These are phyloP conservation scores for Filobasidium wieringae DNA, from an alignment of 768 basidiomycete species.

Conservation along the genomic window DNA sequence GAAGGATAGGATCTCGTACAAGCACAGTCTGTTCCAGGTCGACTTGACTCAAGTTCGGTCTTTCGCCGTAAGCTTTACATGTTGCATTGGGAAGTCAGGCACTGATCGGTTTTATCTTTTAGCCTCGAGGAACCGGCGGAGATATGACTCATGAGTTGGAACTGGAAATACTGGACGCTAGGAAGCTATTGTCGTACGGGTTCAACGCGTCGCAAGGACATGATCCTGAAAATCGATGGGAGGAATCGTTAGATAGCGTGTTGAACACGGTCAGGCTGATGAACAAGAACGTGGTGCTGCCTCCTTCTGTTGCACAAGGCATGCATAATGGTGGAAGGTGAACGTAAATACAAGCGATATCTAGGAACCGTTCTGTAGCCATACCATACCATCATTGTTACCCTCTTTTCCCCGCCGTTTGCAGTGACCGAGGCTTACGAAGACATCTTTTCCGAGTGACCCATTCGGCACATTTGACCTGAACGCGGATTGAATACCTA, in stretches of 20 bases:
- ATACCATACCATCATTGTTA: background rate
- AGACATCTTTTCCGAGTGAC: too few species aligned
- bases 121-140: slow-evolving; percentile 44
- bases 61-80: slow-evolving; percentile 40
- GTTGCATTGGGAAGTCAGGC: background rate
- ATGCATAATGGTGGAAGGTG: too few species aligned
- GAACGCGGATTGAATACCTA: too few species aligned
- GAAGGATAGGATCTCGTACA: slow-evolving; percentile 87
- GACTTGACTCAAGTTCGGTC: slow-evolving; percentile 79
- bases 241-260: slow-evolving; percentile 81
- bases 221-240: slow-evolving; percentile 55
- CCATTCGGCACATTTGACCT: too few species aligned
- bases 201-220: slow-evolving; percentile 50
- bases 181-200: slow-evolving; percentile 54
- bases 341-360: too few species aligned
- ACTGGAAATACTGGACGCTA: slow-evolving; percentile 62
- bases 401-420: too few species aligned
- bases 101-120: too few species aligned
- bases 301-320: too few species aligned
- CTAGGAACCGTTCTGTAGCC: too few species aligned
- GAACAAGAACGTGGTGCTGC: slow-evolving; percentile 51
- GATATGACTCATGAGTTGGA: slow-evolving; percentile 70
- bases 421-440: too few species aligned
- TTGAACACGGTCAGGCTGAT: slow-evolving; percentile 87
- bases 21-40: slow-evolving; percentile 82